phyloP scores from a whole-genome alignment of 116 monocot species.

The Zostera marina region DNA sequence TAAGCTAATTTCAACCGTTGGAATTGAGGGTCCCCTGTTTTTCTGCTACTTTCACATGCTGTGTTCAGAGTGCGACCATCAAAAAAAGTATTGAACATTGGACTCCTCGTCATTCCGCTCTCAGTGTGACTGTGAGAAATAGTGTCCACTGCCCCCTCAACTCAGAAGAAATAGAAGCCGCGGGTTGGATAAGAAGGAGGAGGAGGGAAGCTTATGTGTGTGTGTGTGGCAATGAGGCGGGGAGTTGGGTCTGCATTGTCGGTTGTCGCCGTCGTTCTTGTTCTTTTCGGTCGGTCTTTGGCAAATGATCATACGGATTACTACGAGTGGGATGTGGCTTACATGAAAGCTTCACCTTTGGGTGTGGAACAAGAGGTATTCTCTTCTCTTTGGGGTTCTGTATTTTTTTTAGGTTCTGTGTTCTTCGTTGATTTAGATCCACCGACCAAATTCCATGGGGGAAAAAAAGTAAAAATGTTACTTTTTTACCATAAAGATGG shows the following conservation, averaged over 20 bases:
- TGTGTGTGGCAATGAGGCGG: conserved; percentile 2
- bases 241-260: background rate
- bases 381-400: background rate
- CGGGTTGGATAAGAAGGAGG: background rate
- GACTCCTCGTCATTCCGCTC: background rate
- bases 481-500: background rate
- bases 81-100: background rate
- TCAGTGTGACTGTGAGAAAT: background rate
- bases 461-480: no score
- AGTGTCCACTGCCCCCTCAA: no score
- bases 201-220: background rate
- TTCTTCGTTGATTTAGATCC: background rate
- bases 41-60: no score
- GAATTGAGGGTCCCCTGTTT: background rate
- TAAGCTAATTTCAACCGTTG: background rate
- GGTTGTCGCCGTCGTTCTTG: background rate
- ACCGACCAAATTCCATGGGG: no score
- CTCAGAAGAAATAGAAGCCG: no score
- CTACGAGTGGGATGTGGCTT: conserved; percentile 54
- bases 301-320: conserved; percentile 40
- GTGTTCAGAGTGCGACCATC: background rate
- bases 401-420: background rate
- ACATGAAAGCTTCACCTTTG: conserved; percentile 50
- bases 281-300: conserved; percentile 6
- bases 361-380: conserved; percentile 59